phyloP scores from a whole-genome alignment of 768 basidiomycete genomes.

The Ephemerocybe angulata region DNA sequence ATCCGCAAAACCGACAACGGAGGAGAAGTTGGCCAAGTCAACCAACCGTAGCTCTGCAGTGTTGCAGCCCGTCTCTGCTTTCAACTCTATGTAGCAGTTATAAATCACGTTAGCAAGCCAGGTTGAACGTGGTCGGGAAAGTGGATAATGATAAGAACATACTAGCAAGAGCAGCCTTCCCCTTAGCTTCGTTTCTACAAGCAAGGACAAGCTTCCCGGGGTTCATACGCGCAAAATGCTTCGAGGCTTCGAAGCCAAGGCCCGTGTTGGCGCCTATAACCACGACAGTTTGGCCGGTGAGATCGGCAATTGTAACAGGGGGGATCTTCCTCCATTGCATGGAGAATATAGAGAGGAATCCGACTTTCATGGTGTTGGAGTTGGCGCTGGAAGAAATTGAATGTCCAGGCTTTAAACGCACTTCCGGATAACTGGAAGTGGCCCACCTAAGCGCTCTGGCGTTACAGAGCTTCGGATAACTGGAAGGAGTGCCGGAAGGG shows the following conservation, averaged over 20 bases:
- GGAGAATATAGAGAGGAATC: not conserved
- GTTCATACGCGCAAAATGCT: slow-evolving; percentile 42
- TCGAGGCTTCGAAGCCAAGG: slow-evolving; percentile 42
- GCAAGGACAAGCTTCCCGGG: slow-evolving; percentile 34
- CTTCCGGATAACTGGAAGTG: too few species aligned
- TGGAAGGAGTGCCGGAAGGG: too few species aligned
- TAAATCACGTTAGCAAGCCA: too few species aligned
- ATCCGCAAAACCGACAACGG: slow-evolving; percentile 33
- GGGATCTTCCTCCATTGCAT: slow-evolving; percentile 15
- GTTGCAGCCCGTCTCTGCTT: slow-evolving; percentile 28
- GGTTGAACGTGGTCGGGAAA: too few species aligned
- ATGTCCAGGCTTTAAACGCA: too few species aligned
- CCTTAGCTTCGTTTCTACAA: slow-evolving; percentile 32
- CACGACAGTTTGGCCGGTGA: slow-evolving; percentile 43
- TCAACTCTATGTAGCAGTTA: slow-evolving; percentile 23
- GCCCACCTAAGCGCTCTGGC: too few species aligned
- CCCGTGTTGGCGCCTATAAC: slow-evolving; percentile 50
- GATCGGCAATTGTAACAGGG: slow-evolving; percentile 30
- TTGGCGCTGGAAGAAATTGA: too few species aligned
- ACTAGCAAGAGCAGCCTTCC: slow-evolving; percentile 32
- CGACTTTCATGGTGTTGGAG: not conserved
- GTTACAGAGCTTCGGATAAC: too few species aligned
- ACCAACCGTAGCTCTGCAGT: slow-evolving; percentile 34
- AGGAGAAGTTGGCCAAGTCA: slow-evolving; percentile 36
- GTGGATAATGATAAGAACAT: slow-evolving; percentile 14